Evolutionary conservation across 257 asterid genomes (phyloP), one percentile per base, ranked within the genome.

Genomic region (Solanum corneliomulleri): DNA sequence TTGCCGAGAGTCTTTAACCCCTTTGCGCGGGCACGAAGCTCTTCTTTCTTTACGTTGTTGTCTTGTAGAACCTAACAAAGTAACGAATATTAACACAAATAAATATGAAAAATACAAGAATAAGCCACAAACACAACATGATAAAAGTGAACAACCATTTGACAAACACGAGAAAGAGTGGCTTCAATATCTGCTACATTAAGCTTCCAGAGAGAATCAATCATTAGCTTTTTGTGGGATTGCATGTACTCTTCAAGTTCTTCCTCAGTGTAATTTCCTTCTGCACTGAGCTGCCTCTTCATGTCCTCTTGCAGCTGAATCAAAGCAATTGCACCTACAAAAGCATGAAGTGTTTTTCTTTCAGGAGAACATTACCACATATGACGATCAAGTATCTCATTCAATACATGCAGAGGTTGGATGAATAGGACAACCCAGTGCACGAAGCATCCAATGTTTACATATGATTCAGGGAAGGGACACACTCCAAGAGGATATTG

Each of bases 141-240:
- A 85, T 83, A 58, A 86, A 86, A 66, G n/a, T 21, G 52, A 88
- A 87, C 90, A 87, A 97, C 99, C 99, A 93, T 95, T 91, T 97
- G 99, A 90, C 99, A 96, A 92, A 96, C 99, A 29, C 95, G 99
- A 70, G 98, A 93, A 85, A 97, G 93, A 31, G 99, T 97, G 87
- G 92, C 91, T 91, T 97, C 99, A 82, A 97, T 97, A 91, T 97
- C 99, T 82, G 99, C 99, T 89, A 97, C 99, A 88, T 97, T 97
- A 89, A 97, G 98, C 95, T 97, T 97, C 99, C 99, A 97, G 70
- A 96, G 94, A 27, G 99, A 97, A 91, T 97, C 99, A 15, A 92
- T 95, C 99, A 97, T 97, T 81, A 97, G 62, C 91, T 95, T 94
- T 94, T 96, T 96, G 97, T 97, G 95, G 39, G 99, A 94, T 89